phyloP scores from a whole-genome alignment of 1,139 yeast genomes.

The Arxiozyma telluris region DNA sequence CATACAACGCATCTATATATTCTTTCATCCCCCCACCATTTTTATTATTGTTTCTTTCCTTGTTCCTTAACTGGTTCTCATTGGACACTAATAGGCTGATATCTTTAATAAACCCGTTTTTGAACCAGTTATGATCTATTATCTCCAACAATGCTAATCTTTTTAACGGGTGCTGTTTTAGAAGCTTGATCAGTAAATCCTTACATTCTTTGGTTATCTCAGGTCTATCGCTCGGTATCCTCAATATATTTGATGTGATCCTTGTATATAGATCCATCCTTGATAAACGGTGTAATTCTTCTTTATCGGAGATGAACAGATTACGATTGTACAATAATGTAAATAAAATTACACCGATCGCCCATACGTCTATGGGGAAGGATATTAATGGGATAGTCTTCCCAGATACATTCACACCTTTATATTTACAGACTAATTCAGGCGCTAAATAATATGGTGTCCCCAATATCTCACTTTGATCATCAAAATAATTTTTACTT shows the following conservation, averaged over 20 bases:
- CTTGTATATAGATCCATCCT: not conserved
- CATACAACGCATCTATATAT: not conserved
- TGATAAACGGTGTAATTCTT: conserved; percentile 1
- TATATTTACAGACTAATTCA: conserved; percentile 3
- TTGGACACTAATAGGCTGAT: not conserved
- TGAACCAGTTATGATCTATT: conserved; percentile 7
- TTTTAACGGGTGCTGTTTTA: conserved; percentile 7
- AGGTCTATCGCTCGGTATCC: not conserved
- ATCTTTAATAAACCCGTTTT: conserved; percentile 4
- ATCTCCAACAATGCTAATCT: conserved; percentile 7
- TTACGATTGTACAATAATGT: conserved; percentile 68
- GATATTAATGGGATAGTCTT: conserved; percentile 4
- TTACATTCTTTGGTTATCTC: not conserved
- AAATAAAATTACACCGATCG: conserved; percentile 75
- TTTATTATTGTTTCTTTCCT: not conserved
- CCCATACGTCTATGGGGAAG: conserved; percentile 60
- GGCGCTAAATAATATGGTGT: conserved; percentile 12
- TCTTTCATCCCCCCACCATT: not conserved
- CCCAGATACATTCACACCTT: conserved; percentile 2
- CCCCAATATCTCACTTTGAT: conserved; percentile 6
- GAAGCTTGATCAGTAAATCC: conserved; percentile 1
- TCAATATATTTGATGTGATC: conserved; percentile 3
- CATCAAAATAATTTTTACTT: not conserved
- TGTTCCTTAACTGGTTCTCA: not conserved
- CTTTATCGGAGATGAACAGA: conserved; percentile 53